Conservation (phyloP, 805 yeast genomes). For the Wickerhamia fluorescens region DNA sequence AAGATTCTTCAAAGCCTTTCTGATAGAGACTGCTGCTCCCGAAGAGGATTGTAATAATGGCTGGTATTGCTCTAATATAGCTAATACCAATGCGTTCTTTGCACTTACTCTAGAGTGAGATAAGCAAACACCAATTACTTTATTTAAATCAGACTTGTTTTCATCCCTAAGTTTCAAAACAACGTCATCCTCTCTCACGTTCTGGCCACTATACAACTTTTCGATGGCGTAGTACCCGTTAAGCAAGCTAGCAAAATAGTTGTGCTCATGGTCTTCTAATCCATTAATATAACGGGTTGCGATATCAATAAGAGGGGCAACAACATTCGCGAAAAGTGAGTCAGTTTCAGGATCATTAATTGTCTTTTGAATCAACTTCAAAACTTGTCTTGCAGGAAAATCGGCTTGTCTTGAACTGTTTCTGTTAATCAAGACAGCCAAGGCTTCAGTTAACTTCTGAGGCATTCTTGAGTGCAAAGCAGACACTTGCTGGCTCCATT, state of each 20-base stretch:
- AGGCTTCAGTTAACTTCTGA: constrained; percentile 58
- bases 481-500: constrained; percentile 80
- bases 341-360: constrained; percentile 45
- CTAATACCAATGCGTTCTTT: constrained; percentile 82
- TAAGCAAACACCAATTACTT: constrained; percentile 66
- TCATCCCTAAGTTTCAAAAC: constrained; percentile 83
- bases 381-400: constrained; percentile 87
- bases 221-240: constrained; percentile 74
- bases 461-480: constrained; percentile 93
- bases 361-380: constrained; percentile 63
- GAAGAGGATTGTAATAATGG: constrained; percentile 66
- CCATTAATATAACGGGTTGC: constrained; percentile 70
- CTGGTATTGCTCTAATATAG: constrained; percentile 77
- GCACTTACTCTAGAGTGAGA: constrained; percentile 93
- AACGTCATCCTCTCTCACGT: constrained; percentile 81
- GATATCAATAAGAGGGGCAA: constrained; percentile 68
- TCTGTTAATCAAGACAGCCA: constrained; percentile 62
- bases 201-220: constrained; percentile 66
- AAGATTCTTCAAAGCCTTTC: constrained; percentile 65
- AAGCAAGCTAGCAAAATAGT: constrained; percentile 62
- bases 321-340: constrained; percentile 46
- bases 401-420: constrained; percentile 60
- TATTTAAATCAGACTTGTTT: constrained; percentile 64
- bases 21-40: constrained; percentile 56
- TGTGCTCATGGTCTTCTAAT: constrained; percentile 74